Conservation (phyloP, 2,329 filamentous ascomycete genomes). For the Geosmithia morbida region DNA sequence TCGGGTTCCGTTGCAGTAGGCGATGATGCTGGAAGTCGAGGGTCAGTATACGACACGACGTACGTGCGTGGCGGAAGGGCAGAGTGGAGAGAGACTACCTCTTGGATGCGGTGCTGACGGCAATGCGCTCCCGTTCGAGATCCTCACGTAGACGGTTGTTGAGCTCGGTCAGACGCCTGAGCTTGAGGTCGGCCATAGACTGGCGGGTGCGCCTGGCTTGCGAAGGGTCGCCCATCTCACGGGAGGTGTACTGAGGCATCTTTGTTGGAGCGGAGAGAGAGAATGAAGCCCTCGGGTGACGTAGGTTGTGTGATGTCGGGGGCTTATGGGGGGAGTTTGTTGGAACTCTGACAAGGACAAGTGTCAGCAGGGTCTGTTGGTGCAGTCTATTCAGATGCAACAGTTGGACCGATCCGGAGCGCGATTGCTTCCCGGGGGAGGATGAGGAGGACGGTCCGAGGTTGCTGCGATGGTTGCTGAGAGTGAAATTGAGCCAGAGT, state of each 20-base stretch:
- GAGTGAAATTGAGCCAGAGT: too few species aligned
- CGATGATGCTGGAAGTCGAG: slow-evolving; percentile 61
- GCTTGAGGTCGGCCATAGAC: slow-evolving; percentile 97
- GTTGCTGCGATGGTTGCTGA: too few species aligned
- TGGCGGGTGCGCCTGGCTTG: slow-evolving; percentile 89
- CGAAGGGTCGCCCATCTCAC: slow-evolving; percentile 52
- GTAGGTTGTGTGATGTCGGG: background rate
- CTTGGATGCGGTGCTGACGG: slow-evolving; percentile 83
- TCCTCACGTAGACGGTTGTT: slow-evolving; percentile 95
- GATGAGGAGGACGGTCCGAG: too few species aligned
- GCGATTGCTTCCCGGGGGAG: too few species aligned
- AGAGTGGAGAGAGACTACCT: slow-evolving; percentile 40
- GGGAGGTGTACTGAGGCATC: slow-evolving; percentile 54
- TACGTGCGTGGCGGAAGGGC: too few species aligned
- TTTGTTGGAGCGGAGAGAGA: slow-evolving; percentile 9
- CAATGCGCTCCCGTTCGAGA: slow-evolving; percentile 86
- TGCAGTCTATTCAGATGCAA: too few species aligned
- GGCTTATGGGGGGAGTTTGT: too few species aligned
- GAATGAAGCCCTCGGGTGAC: background rate
- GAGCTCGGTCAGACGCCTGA: slow-evolving; percentile 88
- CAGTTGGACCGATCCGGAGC: too few species aligned
- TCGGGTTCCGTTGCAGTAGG: slow-evolving; percentile 93
- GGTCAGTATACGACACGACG: too few species aligned
- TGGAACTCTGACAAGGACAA: too few species aligned
- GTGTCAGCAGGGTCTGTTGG: too few species aligned